Conservation (phyloP, 768 basidiomycete genomes). For the Xerocomus brunneocitrinus region DNA sequence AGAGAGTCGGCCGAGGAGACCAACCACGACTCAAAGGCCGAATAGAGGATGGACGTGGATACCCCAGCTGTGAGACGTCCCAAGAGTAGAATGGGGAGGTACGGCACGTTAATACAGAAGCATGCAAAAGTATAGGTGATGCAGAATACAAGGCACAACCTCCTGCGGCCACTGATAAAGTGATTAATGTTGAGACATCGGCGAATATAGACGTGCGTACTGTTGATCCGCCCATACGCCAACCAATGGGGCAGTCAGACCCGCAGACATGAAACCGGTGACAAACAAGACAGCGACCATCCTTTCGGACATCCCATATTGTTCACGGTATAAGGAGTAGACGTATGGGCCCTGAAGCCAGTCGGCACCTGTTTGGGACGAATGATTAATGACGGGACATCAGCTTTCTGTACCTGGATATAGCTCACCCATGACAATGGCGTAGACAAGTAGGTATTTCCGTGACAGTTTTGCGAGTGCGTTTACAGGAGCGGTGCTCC, state of each 20-base stretch:
- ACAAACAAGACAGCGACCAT: constrained; percentile 70
- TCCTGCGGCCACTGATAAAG: constrained; percentile 54
- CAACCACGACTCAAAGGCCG: constrained; percentile 75
- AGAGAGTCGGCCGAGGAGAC: constrained; percentile 54
- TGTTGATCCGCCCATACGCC: constrained; percentile 78
- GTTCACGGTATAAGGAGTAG: constrained; percentile 68
- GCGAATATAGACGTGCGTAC: constrained; percentile 19
- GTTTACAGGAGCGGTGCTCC: constrained; percentile 15
- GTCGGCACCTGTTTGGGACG: constrained; percentile 50
- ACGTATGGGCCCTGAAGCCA: constrained; percentile 81
- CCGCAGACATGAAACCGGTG: constrained; percentile 71
- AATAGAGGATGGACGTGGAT: constrained; percentile 73
- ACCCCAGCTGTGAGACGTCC: constrained; percentile 67
- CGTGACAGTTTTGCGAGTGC: constrained; percentile 33
- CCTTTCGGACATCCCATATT: constrained; percentile 59
- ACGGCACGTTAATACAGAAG: constrained; percentile 51
- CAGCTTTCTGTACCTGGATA: background rate
- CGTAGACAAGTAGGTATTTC: constrained; percentile 65
- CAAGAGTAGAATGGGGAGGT: constrained; percentile 53
- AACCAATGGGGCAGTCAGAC: constrained; percentile 61
- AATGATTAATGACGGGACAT: background rate
- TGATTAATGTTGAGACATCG: background rate
- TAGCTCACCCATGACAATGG: constrained; percentile 64
- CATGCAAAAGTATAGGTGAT: constrained; percentile 60
- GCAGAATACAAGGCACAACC: constrained; percentile 68